These are phyloP conservation scores for Colletotrichum plurivorum DNA, from an alignment of 2,329 filamentous ascomycete species.

Conservation along the genomic window DNA sequence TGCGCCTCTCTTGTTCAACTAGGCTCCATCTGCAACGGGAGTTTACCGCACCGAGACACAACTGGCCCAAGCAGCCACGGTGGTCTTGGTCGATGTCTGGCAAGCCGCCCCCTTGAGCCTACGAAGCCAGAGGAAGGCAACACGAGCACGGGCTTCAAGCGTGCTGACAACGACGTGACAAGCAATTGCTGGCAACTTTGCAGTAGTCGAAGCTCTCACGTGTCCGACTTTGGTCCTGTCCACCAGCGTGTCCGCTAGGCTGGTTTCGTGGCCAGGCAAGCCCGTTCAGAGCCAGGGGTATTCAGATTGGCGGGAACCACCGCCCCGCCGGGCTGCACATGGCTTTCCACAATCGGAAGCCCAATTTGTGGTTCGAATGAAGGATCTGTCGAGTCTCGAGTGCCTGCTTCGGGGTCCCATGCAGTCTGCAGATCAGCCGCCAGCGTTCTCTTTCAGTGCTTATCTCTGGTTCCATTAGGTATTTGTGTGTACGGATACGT, in stretches of 20 bases:
- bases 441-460: conserved; percentile 10
- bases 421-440: conserved; percentile 20
- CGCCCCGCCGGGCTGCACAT: conserved; percentile 25
- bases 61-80: not conserved
- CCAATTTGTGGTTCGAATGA: conserved; percentile 22
- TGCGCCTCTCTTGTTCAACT: not conserved
- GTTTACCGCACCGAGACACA: conserved; percentile 9
- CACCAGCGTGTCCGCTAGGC: too few relatives aligned
- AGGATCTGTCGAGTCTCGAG: conserved; percentile 16
- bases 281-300: not conserved
- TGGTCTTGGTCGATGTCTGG: not conserved
- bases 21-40: conserved; percentile 8
- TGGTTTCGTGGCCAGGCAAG: too few relatives aligned
- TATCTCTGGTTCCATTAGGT: conserved; percentile 6
- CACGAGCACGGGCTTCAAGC: too few relatives aligned
- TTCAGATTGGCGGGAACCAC: conserved; percentile 14
- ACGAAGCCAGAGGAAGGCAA: not conserved
- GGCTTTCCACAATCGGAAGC: conserved; percentile 13
- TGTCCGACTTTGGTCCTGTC: too few relatives aligned
- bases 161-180: too few relatives aligned
- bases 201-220: too few relatives aligned
- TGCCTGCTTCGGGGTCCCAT: conserved; percentile 3
- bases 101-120: not conserved
- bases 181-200: too few relatives aligned
- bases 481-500: not conserved